phyloP scores from a whole-genome alignment of 2,329 filamentous ascomycete species.

The Plectosphaerella sp. region DNA sequence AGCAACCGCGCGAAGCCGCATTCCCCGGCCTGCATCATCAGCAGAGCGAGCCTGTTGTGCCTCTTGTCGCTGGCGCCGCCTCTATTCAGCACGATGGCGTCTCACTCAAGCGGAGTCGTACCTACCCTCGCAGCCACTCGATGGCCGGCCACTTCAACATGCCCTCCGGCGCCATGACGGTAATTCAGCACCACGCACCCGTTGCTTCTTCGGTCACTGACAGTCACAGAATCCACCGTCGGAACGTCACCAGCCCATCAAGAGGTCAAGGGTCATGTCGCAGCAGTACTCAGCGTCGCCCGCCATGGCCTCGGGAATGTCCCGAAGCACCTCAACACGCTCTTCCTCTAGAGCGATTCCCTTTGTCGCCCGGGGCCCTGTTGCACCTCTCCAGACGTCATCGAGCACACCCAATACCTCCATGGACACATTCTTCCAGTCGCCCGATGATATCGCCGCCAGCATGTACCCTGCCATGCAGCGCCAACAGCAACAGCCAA shows the following conservation, averaged over 20 bases:
- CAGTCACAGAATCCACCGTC: slow-evolving; percentile 17
- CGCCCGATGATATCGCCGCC: slow-evolving; percentile 22
- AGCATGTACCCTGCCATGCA: slow-evolving; percentile 17
- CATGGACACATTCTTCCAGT: slow-evolving; percentile 23
- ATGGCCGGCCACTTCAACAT: slow-evolving; percentile 8
- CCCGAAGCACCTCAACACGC: slow-evolving; percentile 35
- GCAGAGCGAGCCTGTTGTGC: slow-evolving; percentile 5
- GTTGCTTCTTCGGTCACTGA: slow-evolving; percentile 2
- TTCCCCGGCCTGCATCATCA: too few species aligned
- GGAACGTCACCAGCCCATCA: slow-evolving; percentile 21
- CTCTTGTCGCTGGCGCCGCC: slow-evolving; percentile 2
- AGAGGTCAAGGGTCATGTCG: slow-evolving; percentile 28
- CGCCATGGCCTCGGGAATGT: slow-evolving; percentile 10
- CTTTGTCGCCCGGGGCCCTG: slow-evolving; percentile 28
- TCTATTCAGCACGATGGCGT: slow-evolving; percentile 5
- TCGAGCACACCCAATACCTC: slow-evolving; percentile 15
- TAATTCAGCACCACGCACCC: slow-evolving; percentile 4
- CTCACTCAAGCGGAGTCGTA: slow-evolving; percentile 3
- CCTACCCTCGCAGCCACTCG: slow-evolving; percentile 12
- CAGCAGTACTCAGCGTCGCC: slow-evolving; percentile 18
- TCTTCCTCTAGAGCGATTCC: slow-evolving; percentile 31
- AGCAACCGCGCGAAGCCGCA: neutral
- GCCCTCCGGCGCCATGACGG: slow-evolving; percentile 8
- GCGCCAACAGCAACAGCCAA: slow-evolving; percentile 11
- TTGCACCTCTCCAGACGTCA: slow-evolving; percentile 23